Percentiles rank a stretch among this genome's conserved stretches.
Conservation (phyloP, 1,284 basidiomycete genomes). For the Ceratobasidium sp. region DNA sequence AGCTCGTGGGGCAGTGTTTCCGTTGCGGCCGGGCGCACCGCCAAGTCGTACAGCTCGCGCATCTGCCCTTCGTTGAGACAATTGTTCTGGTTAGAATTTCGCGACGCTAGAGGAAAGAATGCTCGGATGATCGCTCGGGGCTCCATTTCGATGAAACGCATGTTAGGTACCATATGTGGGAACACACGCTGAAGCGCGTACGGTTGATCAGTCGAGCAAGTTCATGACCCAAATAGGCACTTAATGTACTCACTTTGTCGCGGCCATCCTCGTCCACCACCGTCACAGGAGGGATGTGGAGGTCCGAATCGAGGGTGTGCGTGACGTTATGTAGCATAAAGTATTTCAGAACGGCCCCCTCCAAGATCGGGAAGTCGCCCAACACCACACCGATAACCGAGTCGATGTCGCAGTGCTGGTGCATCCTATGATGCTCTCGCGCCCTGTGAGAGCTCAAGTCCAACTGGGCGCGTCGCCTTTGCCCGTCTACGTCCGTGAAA, state of each 20-base stretch:
- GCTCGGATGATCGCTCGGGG: background rate
- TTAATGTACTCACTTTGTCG: background rate
- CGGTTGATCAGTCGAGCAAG: background rate
- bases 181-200: background rate
- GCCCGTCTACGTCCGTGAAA: background rate
- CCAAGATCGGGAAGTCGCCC: background rate
- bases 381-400: constrained; percentile 16
- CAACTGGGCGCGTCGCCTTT: background rate
- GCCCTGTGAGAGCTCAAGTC: background rate
- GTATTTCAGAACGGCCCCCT: background rate
- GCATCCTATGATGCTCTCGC: background rate
- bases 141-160: constrained; percentile 14
- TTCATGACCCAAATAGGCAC: background rate
- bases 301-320: constrained; percentile 11
- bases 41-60: constrained; percentile 4
- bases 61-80: background rate
- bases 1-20: constrained; percentile 9
- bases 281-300: constrained; percentile 7
- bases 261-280: background rate
- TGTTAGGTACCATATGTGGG: constrained; percentile 23
- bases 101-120: background rate
- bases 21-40: background rate
- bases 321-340: constrained; percentile 13
- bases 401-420: constrained; percentile 25
- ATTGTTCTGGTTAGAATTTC: background rate